Evolutionary conservation across 371 early-diverging fungal genomes (phyloP), one percentile per base, ranked within the genome.

Genomic region (Syncephalastrum racemosum): DNA sequence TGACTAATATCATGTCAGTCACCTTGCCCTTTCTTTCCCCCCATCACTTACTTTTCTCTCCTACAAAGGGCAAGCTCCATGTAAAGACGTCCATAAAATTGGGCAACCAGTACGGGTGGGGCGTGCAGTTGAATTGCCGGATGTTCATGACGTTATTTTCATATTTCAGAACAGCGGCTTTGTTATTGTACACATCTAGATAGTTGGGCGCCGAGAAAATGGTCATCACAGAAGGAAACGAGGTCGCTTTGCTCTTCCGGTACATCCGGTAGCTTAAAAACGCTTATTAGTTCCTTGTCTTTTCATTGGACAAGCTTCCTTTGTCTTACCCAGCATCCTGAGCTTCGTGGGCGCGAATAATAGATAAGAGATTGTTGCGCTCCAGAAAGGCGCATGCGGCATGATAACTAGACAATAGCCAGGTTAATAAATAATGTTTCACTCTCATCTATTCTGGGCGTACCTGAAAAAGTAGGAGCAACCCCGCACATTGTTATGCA

Each of bases 151-250:
- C 92, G 61, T 93, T 95, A 71, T 93, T 91, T 59, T 97, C 98
- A 68, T 96, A 98, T 67, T 95, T 92, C 31, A 98, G 72, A 4
- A 97, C 87, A 5, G 97, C 98, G 13, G 97, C 99, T 76, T 96
- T 98, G 86, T 97, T 98, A 78, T 95, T 95, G 73, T 98, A 98
- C 4, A 95, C 88, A 68, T 97, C 99, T 41, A 98, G 75, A 68
- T 98, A 98, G 70, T 98, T 98, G 19, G 98, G 98, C 22, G 98
- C 98, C 5, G 94, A 94, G 63, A 99, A 98, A 44, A 99, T 92
- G 22, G 98, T 99, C 73, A 97, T 96, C 4, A 98, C 89, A 5
- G 95, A 87, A 2, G 95, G 97, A 64, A 97, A 99, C 23, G 93
- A 93, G 1, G 94, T 95, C 2, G 92, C 82, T 63, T 85, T 85